These are phyloP conservation scores for Syzygium aqueum DNA, from an alignment of 345 rosid species.

Conservation along the genomic window DNA sequence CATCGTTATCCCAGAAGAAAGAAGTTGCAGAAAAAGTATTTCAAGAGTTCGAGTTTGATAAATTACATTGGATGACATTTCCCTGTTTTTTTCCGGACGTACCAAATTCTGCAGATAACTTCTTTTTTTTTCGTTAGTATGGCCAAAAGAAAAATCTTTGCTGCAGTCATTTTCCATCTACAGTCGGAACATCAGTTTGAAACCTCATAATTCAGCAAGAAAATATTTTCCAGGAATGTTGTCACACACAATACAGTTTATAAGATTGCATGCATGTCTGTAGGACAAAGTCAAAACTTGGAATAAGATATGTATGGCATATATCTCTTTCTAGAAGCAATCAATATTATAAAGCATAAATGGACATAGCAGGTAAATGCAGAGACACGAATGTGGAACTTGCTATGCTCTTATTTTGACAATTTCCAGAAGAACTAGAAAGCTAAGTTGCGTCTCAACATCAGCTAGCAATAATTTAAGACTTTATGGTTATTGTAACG, in stretches of 20 bases:
- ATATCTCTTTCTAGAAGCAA: background rate
- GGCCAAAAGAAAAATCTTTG: background rate
- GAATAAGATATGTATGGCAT: background rate
- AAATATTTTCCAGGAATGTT: background rate
- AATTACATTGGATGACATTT: background rate
- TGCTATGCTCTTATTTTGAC: background rate
- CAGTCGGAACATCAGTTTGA: background rate
- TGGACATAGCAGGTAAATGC: background rate
- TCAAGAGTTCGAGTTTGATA: background rate
- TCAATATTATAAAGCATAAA: background rate
- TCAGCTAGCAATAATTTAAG: background rate
- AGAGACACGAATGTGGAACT: background rate
- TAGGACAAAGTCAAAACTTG: background rate
- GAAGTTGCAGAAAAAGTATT: background rate
- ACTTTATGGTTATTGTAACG: background rate
- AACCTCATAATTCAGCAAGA: background rate
- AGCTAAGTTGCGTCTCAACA: background rate
- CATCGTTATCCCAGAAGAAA: background rate
- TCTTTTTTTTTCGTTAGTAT: background rate
- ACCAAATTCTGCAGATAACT: background rate
- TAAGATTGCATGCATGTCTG: background rate
- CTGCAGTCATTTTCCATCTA: background rate
- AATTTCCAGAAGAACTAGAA: background rate
- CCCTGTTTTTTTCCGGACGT: background rate
- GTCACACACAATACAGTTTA: background rate